A percentile compares a stretch with the other conserved stretches of the same genome.
phyloP scores from a whole-genome alignment of 2,329 filamentous ascomycete species.

The Falciphora oryzae region DNA sequence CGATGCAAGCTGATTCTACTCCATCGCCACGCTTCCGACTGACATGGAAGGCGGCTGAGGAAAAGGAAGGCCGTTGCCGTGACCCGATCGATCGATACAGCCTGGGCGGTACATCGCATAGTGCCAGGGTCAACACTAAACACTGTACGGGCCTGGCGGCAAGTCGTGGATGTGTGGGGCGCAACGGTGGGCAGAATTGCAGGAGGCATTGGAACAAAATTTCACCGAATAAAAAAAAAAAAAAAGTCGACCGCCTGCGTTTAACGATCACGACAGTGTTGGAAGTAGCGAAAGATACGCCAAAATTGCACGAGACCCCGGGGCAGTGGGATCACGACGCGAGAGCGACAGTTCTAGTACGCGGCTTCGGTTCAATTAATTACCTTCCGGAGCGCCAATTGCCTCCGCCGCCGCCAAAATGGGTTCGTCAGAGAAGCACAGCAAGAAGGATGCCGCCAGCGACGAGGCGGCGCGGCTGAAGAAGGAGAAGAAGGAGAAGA shows the following conservation, averaged over 20 bases:
- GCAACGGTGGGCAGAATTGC: background rate
- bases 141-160: background rate
- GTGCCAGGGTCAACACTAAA: background rate
- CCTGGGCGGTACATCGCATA: background rate
- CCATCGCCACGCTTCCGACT: background rate
- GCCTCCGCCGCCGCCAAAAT: constrained; percentile 10
- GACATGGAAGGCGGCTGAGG: background rate
- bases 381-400: background rate
- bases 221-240: constrained; percentile 10
- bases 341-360: background rate
- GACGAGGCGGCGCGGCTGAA: constrained; percentile 18
- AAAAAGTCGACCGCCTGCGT: constrained; percentile 2
- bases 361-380: background rate
- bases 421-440: constrained; percentile 16
- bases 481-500: constrained; percentile 54
- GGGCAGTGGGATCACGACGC: background rate
- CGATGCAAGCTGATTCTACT: no score
- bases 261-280: background rate
- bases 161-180: background rate
- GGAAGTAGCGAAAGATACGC: background rate
- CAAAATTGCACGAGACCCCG: background rate
- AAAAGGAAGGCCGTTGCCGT: background rate
- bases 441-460: constrained; percentile 8
- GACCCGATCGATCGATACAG: background rate
- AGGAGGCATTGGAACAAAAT: constrained; percentile 4